Conservation (phyloP, 2,329 filamentous ascomycete species). For the Rhinocladiella similis region DNA sequence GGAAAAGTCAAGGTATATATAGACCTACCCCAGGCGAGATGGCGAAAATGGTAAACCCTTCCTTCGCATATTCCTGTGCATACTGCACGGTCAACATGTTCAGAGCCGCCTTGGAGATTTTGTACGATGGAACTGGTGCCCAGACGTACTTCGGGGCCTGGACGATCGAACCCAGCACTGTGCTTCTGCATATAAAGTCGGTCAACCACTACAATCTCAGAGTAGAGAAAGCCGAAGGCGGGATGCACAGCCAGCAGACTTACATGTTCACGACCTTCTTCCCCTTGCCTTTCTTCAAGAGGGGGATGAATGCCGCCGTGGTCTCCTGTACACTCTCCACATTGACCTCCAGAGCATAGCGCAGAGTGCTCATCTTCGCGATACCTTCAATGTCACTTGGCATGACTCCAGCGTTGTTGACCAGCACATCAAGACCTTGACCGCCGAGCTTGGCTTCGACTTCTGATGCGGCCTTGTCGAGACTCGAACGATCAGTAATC, state of each 20-base stretch:
- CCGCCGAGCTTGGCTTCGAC: slow-evolving; percentile 38
- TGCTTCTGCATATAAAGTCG: slow-evolving; percentile 29
- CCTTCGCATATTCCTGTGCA: slow-evolving; percentile 36
- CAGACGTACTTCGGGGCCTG: slow-evolving; percentile 26
- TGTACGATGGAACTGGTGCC: slow-evolving; percentile 39
- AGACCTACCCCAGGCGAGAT: slow-evolving; percentile 47
- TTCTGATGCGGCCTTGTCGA: slow-evolving; percentile 36
- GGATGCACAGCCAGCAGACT: slow-evolving; percentile 11
- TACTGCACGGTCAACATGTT: slow-evolving; percentile 51
- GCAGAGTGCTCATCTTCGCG: slow-evolving; percentile 37
- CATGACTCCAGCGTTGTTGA: slow-evolving; percentile 47
- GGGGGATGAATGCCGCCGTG: slow-evolving; percentile 41
- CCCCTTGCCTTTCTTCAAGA: slow-evolving; percentile 38
- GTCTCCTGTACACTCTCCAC: slow-evolving; percentile 43
- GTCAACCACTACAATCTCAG: not conserved
- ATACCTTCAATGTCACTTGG: slow-evolving; percentile 26
- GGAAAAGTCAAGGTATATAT: not conserved
- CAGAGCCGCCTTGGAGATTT: slow-evolving; percentile 50
- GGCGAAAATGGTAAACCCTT: slow-evolving; percentile 46
- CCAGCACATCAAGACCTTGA: slow-evolving; percentile 47
- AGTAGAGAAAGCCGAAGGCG: not conserved
- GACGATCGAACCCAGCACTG: slow-evolving; percentile 45
- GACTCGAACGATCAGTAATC: slow-evolving; percentile 36
- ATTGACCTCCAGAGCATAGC: slow-evolving; percentile 43
- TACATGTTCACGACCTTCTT: slow-evolving; percentile 51